Base-by-base conservation (phyloP, 306 rosid genomes). In the Astragalus membranaceus region DNA sequence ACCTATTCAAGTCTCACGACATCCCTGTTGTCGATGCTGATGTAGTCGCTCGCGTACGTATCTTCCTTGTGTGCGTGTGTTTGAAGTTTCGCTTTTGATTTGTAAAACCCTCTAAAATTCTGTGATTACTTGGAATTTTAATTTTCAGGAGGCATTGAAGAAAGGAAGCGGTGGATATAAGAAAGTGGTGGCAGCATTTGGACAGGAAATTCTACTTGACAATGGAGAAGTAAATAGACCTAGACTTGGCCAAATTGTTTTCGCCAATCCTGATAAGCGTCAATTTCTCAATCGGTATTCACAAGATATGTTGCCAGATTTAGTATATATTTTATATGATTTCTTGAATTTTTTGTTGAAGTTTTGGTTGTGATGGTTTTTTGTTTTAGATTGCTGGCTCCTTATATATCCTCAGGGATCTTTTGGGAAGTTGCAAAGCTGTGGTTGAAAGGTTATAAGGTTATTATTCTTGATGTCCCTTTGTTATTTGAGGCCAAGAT, bases 381-480 rank as follows among this genome's bases (percentile, higher is more conserved):
- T 67, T 70, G 58, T 74, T 67, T 64, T 80, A 94, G 97, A 67
- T 73, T 89, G 72, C 44, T 95, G 79, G 92, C 97, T 62, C 92
- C 96, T 17, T 72, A 85, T 68, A 89, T 91, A 85, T 86, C 97
- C 23, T 85, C 82, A 42, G 89, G 97, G 60, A 95, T 95, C 74
- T 80, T 85, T 29, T 89, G 89, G 91, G 81, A 86, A 80, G 78
- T 89, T 64, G 51, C 76, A 46, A 89, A 87, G 89, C 65, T 91
- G 13, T 95, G 99, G 96, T 50, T 78, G 65, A 95, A 86, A 73
- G 99, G 91, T 60, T 80, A 46, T 58, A 83, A 89, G 79, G 84
- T 95, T 47, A 95, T 91, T 79, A 89, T 91, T 43, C 92, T 95
- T 29, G 95, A 95, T 48, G 65, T 89, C 73, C 99, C 97, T 30